phyloP scores from a whole-genome alignment of 116 monocot species.

The Trichopus zeylanicus region DNA sequence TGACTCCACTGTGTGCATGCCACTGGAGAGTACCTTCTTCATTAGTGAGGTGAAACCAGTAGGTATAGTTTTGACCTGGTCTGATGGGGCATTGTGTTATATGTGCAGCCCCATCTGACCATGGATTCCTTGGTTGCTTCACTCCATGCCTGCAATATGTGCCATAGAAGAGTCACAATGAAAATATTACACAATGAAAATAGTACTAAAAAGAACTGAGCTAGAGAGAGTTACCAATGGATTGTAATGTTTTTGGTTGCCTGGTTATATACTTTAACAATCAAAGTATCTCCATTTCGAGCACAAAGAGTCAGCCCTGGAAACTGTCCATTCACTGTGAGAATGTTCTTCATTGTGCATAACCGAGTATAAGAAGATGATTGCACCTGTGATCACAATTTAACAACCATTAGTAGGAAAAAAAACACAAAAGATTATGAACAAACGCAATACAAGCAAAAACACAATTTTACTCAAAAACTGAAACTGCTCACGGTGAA shows the following conservation, averaged over 20 bases:
- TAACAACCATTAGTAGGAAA: no score
- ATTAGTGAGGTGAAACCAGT: background rate
- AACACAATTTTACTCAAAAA: no score
- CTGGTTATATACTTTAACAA: slow-evolving; percentile 17
- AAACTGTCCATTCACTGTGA: slow-evolving; percentile 34
- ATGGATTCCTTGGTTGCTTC: slow-evolving; percentile 8
- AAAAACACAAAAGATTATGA: no score
- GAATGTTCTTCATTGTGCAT: slow-evolving; percentile 24
- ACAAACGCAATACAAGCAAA: no score
- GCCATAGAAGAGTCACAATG: no score
- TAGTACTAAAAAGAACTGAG: no score
- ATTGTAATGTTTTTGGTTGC: slow-evolving; percentile 21
- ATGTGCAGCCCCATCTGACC: slow-evolving; percentile 7
- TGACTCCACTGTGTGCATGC: slow-evolving; percentile 4
- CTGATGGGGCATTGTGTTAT: slow-evolving; percentile 9
- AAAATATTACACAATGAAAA: no score
- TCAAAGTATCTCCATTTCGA: slow-evolving; percentile 18
- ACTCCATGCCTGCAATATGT: slow-evolving; percentile 12
- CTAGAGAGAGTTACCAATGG: slow-evolving; percentile 21
- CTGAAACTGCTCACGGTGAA: no score
- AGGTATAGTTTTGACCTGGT: background rate
- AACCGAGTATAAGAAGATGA: slow-evolving; percentile 18
- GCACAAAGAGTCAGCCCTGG: slow-evolving; percentile 26
- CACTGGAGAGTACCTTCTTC: slow-evolving; percentile 9
- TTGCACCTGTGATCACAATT: slow-evolving; percentile 26